These are phyloP conservation scores for Ampelomyces quisqualis DNA, from an alignment of 2,329 filamentous ascomycete species.

Conservation along the genomic window DNA sequence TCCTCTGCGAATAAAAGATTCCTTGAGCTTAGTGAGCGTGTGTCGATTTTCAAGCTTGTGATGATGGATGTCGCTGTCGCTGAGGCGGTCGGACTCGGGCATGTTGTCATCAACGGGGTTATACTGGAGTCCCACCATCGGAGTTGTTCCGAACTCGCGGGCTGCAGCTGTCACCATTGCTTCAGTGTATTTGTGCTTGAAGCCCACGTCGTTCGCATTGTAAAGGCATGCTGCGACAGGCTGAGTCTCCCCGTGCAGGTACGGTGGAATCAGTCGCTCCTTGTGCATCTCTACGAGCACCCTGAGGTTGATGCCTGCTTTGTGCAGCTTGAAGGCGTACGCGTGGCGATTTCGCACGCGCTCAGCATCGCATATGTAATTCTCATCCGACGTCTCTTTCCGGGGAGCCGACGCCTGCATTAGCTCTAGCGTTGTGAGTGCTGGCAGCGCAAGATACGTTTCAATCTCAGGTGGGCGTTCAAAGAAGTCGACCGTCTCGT, in stretches of 20 bases:
- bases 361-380: slow-evolving; percentile 29
- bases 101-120: no score
- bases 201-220: slow-evolving; percentile 50
- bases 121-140: no score
- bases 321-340: slow-evolving; percentile 27
- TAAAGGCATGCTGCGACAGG: slow-evolving; percentile 32
- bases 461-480: slow-evolving; percentile 29
- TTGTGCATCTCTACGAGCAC: slow-evolving; percentile 29
- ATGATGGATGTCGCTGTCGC: slow-evolving; percentile 13
- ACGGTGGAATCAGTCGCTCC: slow-evolving; percentile 33
- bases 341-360: slow-evolving; percentile 29
- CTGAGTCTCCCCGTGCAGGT: slow-evolving; percentile 30
- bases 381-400: slow-evolving; percentile 8
- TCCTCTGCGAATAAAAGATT: slow-evolving; percentile 8
- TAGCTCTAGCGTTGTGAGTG: slow-evolving; percentile 32
- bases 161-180: not conserved
- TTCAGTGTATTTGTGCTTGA: slow-evolving; percentile 8
- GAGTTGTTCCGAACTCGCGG: no score
- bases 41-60: slow-evolving; percentile 14
- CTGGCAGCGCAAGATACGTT: slow-evolving; percentile 27
- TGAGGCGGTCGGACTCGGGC: slow-evolving; percentile 30
- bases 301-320: slow-evolving; percentile 30
- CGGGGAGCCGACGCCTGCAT: slow-evolving; percentile 22
- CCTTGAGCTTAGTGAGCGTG: slow-evolving; percentile 11
- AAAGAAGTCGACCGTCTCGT: slow-evolving; percentile 26